These are phyloP conservation scores for Austropuccinia psidii DNA, from an alignment of 1,284 basidiomycete species.

Conservation along the genomic window DNA sequence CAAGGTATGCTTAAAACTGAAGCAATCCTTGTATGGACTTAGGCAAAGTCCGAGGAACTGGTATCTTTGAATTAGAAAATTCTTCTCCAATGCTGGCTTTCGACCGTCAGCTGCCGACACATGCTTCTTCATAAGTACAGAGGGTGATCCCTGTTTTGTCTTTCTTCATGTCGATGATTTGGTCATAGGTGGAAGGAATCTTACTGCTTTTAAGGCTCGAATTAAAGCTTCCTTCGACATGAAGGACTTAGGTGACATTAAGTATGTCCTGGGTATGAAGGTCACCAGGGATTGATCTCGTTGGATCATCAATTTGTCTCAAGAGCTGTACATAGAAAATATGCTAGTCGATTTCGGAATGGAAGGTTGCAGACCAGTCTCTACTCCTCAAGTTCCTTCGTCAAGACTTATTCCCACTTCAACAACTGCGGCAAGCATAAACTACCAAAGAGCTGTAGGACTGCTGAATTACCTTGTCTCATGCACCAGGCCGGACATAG, in stretches of 20 bases:
- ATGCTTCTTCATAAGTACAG: background rate
- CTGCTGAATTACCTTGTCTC: background rate
- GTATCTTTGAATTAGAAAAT: background rate
- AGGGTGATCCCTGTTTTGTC: background rate
- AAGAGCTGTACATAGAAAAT: background rate
- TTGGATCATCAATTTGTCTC: background rate
- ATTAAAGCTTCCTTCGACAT: background rate
- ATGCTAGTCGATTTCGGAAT: background rate
- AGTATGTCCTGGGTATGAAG: background rate
- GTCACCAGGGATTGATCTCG: background rate
- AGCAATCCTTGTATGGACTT: background rate
- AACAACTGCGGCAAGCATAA: background rate
- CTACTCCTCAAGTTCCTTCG: background rate
- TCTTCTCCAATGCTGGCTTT: background rate
- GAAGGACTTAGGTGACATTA: background rate
- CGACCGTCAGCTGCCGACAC: background rate
- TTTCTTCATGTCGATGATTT: constrained; percentile 9
- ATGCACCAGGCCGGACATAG: constrained; percentile 8
- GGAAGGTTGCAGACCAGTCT: background rate
- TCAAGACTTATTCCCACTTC: background rate
- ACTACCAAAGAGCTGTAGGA: background rate
- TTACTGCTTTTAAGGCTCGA: background rate
- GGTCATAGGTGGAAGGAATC: background rate
- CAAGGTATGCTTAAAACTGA: background rate
- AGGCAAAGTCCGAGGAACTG: background rate